Evolutionary conservation across 2,329 filamentous ascomycete species (phyloP).

Genomic region (Geosmithia morbida): DNA sequence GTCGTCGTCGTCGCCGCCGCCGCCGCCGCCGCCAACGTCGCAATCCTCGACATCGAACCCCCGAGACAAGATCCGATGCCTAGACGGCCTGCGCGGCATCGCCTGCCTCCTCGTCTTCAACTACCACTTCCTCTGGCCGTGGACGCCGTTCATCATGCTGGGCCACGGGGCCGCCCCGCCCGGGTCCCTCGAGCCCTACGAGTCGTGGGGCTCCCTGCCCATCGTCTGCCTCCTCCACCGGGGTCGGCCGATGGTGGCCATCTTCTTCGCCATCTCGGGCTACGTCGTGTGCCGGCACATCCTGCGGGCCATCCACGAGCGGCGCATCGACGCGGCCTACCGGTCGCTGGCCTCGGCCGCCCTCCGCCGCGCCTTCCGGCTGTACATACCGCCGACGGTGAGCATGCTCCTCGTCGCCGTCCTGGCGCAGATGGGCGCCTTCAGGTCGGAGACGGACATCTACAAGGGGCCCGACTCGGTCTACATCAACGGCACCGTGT

Average conservation of each 20-base stretch:
- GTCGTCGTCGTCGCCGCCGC: background rate
- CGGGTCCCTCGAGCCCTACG: slow-evolving; percentile 17
- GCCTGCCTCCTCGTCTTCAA: slow-evolving; percentile 26
- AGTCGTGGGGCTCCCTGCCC: slow-evolving; percentile 16
- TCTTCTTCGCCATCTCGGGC: slow-evolving; percentile 28
- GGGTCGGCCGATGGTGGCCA: slow-evolving; percentile 24
- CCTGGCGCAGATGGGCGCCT: slow-evolving; percentile 20
- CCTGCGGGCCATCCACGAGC: slow-evolving; percentile 19
- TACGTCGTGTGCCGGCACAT: slow-evolving; percentile 24
- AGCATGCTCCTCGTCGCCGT: slow-evolving; percentile 24
- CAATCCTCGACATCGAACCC: background rate
- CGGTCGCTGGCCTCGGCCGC: slow-evolving; percentile 20
- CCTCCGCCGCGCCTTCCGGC: slow-evolving; percentile 21
- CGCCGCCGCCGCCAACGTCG: background rate
- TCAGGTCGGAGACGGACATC: slow-evolving; percentile 17
- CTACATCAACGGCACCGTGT: slow-evolving; percentile 24
- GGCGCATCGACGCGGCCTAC: slow-evolving; percentile 18
- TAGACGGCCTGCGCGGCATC: slow-evolving; percentile 25
- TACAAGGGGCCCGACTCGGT: slow-evolving; percentile 21
- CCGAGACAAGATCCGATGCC: slow-evolving; percentile 20
- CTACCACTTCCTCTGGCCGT: slow-evolving; percentile 3
- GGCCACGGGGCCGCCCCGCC: slow-evolving; percentile 21
- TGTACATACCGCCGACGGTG: slow-evolving; percentile 23
- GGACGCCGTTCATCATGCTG: slow-evolving; percentile 17
- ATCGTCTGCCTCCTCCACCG: slow-evolving; percentile 24